phyloP scores from a whole-genome alignment of 2,329 filamentous ascomycete genomes.

The Aspergillus japonicus region DNA sequence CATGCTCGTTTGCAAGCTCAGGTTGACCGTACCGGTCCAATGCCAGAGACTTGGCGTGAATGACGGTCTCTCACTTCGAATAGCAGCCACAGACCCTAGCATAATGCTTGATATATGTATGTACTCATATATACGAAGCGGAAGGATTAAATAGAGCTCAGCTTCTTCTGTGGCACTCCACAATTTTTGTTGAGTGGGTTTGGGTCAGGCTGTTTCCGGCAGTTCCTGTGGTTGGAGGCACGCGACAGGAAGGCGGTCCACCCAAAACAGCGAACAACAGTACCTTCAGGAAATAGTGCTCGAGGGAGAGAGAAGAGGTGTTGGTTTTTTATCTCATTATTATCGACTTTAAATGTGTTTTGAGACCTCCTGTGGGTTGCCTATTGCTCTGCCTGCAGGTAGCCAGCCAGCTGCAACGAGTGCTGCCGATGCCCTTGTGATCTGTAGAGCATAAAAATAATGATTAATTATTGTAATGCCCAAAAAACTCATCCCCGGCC shows the following conservation, averaged over 20 bases:
- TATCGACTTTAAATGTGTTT: background rate
- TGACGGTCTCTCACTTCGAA: too few species aligned
- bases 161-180: too few species aligned
- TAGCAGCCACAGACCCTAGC: too few species aligned
- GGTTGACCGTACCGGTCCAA: too few species aligned
- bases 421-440: background rate
- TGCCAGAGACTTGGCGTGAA: too few species aligned
- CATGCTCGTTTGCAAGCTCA: too few species aligned
- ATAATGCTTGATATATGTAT: too few species aligned
- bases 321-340: too few species aligned
- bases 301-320: too few species aligned
- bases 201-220: background rate
- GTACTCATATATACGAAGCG: too few species aligned
- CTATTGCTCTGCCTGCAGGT: background rate
- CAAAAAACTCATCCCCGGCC: constrained; percentile 5
- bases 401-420: background rate
- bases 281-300: too few species aligned
- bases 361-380: background rate
- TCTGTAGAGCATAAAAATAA: background rate
- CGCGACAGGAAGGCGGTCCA: constrained; percentile 1
- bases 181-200: background rate
- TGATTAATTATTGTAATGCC: background rate
- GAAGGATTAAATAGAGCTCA: too few species aligned
- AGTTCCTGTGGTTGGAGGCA: background rate
- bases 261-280: background rate